phyloP scores from a whole-genome alignment of 2,329 filamentous ascomycete species.

The Raffaelea albimanens region DNA sequence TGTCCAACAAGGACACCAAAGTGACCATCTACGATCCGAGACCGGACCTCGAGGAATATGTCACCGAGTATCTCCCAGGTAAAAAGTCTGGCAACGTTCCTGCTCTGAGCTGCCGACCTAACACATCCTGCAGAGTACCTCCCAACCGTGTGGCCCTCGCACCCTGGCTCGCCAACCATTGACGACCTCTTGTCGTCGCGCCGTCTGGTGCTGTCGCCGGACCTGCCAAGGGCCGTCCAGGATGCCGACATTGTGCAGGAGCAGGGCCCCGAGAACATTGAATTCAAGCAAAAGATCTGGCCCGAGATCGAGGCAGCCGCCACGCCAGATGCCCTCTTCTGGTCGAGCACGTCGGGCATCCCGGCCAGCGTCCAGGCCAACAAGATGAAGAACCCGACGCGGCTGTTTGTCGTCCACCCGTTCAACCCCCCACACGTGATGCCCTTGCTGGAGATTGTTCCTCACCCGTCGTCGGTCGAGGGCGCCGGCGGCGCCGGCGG shows the following conservation, averaged over 20 bases:
- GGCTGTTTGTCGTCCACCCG: slow-evolving; percentile 34
- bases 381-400: slow-evolving; percentile 18
- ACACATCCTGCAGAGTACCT: background rate
- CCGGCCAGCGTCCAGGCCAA: slow-evolving; percentile 21
- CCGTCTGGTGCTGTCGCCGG: background rate
- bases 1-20: background rate
- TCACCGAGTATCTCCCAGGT: slow-evolving; percentile 4
- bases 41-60: slow-evolving; percentile 1
- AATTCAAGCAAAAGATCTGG: slow-evolving; percentile 28
- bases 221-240: background rate
- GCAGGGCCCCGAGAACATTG: slow-evolving; percentile 28
- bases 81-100: too few relatives aligned
- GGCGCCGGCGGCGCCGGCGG: background rate
- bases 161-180: background rate
- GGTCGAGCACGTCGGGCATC: slow-evolving; percentile 28
- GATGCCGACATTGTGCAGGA: slow-evolving; percentile 9
- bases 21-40: slow-evolving; percentile 8
- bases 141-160: background rate
- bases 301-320: slow-evolving; percentile 21
- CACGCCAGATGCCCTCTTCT: slow-evolving; percentile 24
- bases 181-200: background rate
- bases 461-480: too few relatives aligned
- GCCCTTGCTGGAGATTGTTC: slow-evolving; percentile 31
- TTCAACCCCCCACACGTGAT: slow-evolving; percentile 40
- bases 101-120: too few relatives aligned